Evolutionary conservation across 1,284 basidiomycete species (phyloP).

Genomic region (Paramarasmius palmivorus): DNA sequence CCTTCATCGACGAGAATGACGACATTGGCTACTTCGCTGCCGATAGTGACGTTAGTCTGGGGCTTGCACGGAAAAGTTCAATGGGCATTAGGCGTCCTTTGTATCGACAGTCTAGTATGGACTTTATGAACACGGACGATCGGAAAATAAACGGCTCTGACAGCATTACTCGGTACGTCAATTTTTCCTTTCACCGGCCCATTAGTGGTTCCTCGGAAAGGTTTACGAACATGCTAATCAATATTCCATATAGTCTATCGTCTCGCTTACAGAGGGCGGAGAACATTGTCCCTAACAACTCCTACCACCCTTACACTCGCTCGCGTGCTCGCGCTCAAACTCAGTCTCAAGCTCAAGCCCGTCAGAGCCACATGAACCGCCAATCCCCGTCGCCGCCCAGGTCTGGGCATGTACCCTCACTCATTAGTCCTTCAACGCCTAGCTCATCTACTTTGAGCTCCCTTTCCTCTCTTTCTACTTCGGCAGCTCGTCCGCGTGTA

Average conservation of each 20-base stretch:
- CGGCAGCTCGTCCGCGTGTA: slow-evolving; percentile 28
- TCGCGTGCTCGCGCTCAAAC: slow-evolving; percentile 33
- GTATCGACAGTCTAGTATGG: slow-evolving; percentile 82
- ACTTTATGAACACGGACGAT: slow-evolving; percentile 61
- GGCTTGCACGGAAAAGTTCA: slow-evolving; percentile 8
- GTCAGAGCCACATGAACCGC: slow-evolving; percentile 17
- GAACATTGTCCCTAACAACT: slow-evolving; percentile 47
- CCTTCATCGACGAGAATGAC: slow-evolving; percentile 35
- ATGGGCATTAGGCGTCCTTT: slow-evolving; percentile 49
- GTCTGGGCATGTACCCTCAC: slow-evolving; percentile 37
- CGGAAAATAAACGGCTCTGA: slow-evolving; percentile 52
- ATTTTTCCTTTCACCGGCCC: slow-evolving; percentile 12
- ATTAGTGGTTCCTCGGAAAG: slow-evolving; percentile 6
- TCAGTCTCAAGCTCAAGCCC: slow-evolving; percentile 17
- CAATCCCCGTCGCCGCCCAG: slow-evolving; percentile 39
- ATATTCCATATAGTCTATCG: slow-evolving; percentile 49
- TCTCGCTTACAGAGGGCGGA: slow-evolving; percentile 68
- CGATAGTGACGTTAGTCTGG: slow-evolving; percentile 33
- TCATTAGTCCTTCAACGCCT: slow-evolving; percentile 58
- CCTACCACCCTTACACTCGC: slow-evolving; percentile 63
- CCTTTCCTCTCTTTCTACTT: slow-evolving; percentile 32
- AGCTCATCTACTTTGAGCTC: slow-evolving; percentile 67
- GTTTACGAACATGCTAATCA: neutral
- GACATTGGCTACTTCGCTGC: slow-evolving; percentile 24
- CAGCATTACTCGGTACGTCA: slow-evolving; percentile 59